Evolutionary conservation across 2,329 filamentous ascomycete species (phyloP), one percentile per base, ranked within the genome.

Genomic region (Fusarium odoratissimum): DNA sequence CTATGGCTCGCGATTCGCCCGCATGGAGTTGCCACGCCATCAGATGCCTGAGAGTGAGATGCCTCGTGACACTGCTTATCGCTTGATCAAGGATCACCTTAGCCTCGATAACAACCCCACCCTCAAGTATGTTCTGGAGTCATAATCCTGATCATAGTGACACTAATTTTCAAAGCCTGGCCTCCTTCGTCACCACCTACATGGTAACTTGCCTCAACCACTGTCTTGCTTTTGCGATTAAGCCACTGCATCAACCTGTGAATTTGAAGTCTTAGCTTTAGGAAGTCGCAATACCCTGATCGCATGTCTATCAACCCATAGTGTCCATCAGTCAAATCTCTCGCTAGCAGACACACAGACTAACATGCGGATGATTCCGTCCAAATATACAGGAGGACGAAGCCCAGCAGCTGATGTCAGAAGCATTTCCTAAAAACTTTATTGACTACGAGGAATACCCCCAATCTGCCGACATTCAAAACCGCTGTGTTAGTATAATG

Each of bases 41-140:
- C 92, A 94, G 84, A 98, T 98, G 90, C 94, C 95, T 2, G 94
- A 97, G 77, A 79, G 84, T 30, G 93, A 97, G 83, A 97, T 98
- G 95, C 95, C 95, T 48, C 91, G 90, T 76, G 93, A 97, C 74
- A 89, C 97, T 58, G 95, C 95, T n/a, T 97, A 98, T 82, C 91
- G 95, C 52, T 93, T 98, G 93, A 98, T 98, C 87, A 95, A 94
- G 86, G 95, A 98, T 81, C 94, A 97, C 79, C 86, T 97, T 72
- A 96, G 93, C 72, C 86, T 98, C 60, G 95, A 98, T 80, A 94
- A 95, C 60, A 97, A 95, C 76, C 94, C 94, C 11, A 95, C 95
- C 87, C 88, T 97, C 71, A 94, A 92, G 91, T 93, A 84, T 75
- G 86, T 28, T 38, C 11, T 14, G n/a, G 41, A 42, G 41, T 14